Evolutionary conservation across 106 monocot species (phyloP), one percentile per base, ranked within the genome.

Genomic region (Xerophyta viscosa): DNA sequence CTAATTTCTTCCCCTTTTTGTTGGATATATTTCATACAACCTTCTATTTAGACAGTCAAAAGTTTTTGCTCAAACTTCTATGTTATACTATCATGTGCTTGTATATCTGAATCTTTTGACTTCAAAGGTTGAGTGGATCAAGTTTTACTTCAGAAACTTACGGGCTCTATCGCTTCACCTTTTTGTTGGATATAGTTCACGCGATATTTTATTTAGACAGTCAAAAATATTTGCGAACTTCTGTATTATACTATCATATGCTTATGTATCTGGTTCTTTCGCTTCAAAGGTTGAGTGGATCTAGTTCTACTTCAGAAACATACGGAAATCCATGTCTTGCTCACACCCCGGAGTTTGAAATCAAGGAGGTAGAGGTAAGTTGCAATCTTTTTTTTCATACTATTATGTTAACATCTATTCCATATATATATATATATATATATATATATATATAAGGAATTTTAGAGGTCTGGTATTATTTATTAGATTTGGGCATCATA

Each of bases 361-460:
- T 98, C 12, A 98, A 98, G 75, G 89, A 98, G 41, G 89, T 98
- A 44, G 96, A 98, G 89, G 96, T 98, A 66, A n/a, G 41, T n/a
- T 20, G n/a, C 52, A 11, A 18, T 7, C 39, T 20, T 17, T 23
- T 33, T 23, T 41, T 17, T 26, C 46, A 26, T 28, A 9, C 9
- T 4, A 8, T 24, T 20, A 3, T 24, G 13, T 57, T 6, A 48
- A 24, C 24, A 4, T 33, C 15, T 54, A 20, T 56, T 66, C 25
- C 15, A 17, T 43, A 3, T 17, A 43, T 4, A 8, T 43, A 14
- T 3, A 43, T 3, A 43, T 43, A 17, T 20, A 6, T 6, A 48
- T 48, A 3, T 21, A 4, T 21, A 3, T 22, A 17, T 46, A 13
- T 46, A 4, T 7, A 3, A 33, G 33, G 5, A 11, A 33, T 33